A percentile compares a stretch with the other conserved stretches of the same genome.
Conservation (phyloP, 2,329 filamentous ascomycete genomes). For the Fusarium torreyae region DNA sequence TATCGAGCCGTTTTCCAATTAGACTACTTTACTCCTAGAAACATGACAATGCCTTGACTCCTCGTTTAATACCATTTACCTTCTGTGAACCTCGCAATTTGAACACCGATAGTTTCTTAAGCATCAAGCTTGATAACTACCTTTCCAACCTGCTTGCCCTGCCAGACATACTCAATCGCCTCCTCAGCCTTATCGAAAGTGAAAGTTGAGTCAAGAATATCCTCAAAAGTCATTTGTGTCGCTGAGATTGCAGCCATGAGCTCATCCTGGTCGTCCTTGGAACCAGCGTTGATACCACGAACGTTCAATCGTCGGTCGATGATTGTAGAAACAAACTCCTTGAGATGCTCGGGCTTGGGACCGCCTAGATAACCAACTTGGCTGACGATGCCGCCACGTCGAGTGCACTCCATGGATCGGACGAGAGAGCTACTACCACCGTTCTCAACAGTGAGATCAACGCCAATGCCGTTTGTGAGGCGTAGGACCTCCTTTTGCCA, state of each 20-base stretch:
- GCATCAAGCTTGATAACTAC: slow-evolving; percentile 50
- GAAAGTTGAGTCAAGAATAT: slow-evolving; percentile 57
- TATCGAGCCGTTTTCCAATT: too few species aligned
- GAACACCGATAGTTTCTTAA: not conserved
- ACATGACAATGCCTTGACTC: not conserved
- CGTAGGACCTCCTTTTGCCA: slow-evolving; percentile 63
- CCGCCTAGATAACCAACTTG: slow-evolving; percentile 60
- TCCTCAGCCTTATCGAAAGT: slow-evolving; percentile 59
- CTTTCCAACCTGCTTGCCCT: slow-evolving; percentile 62
- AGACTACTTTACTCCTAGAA: not conserved
- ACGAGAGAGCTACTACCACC: slow-evolving; percentile 57
- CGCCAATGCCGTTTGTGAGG: slow-evolving; percentile 61
- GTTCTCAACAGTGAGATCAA: slow-evolving; percentile 65
- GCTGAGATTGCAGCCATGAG: slow-evolving; percentile 55
- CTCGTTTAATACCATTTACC: not conserved
- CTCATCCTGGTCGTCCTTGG: slow-evolving; percentile 58
- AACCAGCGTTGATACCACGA: slow-evolving; percentile 59
- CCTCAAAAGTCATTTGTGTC: slow-evolving; percentile 55
- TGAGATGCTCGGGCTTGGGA: slow-evolving; percentile 49
- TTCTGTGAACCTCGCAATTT: not conserved
- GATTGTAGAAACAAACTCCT: slow-evolving; percentile 54
- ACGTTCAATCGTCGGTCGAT: slow-evolving; percentile 57
- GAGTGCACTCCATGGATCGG: slow-evolving; percentile 57
- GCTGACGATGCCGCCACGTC: slow-evolving; percentile 59
- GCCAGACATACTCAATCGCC: slow-evolving; percentile 59